Evolutionary conservation across 2,329 filamentous ascomycete genomes (phyloP), one percentile per base, ranked within the genome.

Genomic region (Bipolaris bicolor): DNA sequence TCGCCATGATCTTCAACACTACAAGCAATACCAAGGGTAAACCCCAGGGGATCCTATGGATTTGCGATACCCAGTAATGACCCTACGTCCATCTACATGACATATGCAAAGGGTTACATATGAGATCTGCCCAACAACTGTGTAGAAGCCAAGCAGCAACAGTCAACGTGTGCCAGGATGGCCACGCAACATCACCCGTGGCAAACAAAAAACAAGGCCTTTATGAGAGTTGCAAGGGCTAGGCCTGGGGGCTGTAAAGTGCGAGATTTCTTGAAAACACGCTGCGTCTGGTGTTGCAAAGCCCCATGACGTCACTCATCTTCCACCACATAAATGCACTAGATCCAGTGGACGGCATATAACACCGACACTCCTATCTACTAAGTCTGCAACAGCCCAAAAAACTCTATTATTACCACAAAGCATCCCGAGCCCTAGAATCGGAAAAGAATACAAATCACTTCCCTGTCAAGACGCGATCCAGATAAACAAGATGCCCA

Each of bases 401-500:
- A 40, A 64, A 29, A 54, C 50, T 51, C 40, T 48, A 53, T 40
- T 15, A 34, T 52, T 31, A 39, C 31, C 41, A 34, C 31, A 37
- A 49, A 40, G 20, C 51, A 26, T 45, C 24, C 24, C 18, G 24
- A 34, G 24, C 36, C 24, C 24, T 15, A 40, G 16, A 44, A 33
- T 26, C 31, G 39, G 39, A 48, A 33, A 46, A 20, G 20, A 24
- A 49, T 31, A 55, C 51, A 39, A 40, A 50, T n/a, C 20, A 39
- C 13, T 24, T 34, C 13, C 36, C 11, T 36, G 61, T 40, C 45
- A 40, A 29, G 37, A 36, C 37, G 18, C 29, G 24, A 48, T 18
- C 15, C 37, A 29, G 57, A 58, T n/a, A 49, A 52, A 41, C 55
- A 72, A 40, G 29, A 76, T 76, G 73, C 69, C 75, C 39, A 62